Evolutionary conservation across 2,329 filamentous ascomycete species (phyloP).

Genomic region (Biscogniauxia marginata): DNA sequence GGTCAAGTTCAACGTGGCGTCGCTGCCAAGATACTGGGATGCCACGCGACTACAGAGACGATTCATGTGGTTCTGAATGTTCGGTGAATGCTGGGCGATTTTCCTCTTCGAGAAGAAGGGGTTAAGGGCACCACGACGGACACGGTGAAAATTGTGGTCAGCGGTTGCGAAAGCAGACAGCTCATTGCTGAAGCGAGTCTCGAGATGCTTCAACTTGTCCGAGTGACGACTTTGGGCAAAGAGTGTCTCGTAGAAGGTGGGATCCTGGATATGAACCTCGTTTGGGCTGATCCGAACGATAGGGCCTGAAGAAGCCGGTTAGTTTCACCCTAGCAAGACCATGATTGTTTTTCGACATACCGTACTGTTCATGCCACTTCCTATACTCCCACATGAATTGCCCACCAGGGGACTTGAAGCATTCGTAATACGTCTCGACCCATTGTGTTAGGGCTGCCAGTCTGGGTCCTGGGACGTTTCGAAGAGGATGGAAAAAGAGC

Average conservation of each 20-base stretch:
- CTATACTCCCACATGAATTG: constrained; percentile 11
- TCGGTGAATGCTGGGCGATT: constrained; percentile 1
- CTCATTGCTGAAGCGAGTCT: constrained; percentile 4
- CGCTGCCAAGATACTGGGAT: constrained; percentile 10
- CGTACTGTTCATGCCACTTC: constrained; percentile 15
- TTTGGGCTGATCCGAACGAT: constrained; percentile 13
- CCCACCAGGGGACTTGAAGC: constrained; percentile 7
- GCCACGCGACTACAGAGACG: neutral
- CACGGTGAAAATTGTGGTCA: constrained; percentile 7
- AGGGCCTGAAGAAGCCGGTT: constrained; percentile 3
- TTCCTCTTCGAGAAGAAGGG: constrained; percentile 30
- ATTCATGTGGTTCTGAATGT: constrained; percentile 2
- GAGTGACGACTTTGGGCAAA: neutral
- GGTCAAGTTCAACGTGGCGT: neutral
- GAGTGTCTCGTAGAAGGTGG: neutral
- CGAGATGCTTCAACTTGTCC: constrained; percentile 3
- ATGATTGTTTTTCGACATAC: neutral
- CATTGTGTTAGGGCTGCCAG: constrained; percentile 12
- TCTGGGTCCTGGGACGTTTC: constrained; percentile 15
- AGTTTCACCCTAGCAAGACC: neutral
- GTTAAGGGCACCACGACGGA: constrained; percentile 11
- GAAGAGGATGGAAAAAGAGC: constrained; percentile 11
- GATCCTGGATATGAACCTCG: neutral
- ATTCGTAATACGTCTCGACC: constrained; percentile 15
- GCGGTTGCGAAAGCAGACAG: constrained; percentile 10